phyloP scores from a whole-genome alignment of 2,329 filamentous ascomycete genomes.

The Aspergillus versicolor region DNA sequence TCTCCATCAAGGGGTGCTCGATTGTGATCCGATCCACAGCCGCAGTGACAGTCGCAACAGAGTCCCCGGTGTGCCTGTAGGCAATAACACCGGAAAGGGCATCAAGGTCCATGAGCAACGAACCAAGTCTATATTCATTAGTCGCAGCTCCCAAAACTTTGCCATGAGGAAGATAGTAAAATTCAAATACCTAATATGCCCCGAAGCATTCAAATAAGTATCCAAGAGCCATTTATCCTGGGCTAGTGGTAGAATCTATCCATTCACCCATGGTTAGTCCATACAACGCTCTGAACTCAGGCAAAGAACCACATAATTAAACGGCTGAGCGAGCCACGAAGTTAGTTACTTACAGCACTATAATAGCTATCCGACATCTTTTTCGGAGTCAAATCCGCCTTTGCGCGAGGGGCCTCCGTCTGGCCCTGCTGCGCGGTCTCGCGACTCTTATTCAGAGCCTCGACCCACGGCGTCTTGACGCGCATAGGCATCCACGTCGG shows the following conservation, averaged over 20 bases:
- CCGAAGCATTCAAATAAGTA: slow-evolving; percentile 73
- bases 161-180: neutral
- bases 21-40: slow-evolving; percentile 66
- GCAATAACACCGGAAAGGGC: slow-evolving; percentile 74
- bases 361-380: slow-evolving; percentile 72
- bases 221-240: slow-evolving; percentile 76
- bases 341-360: slow-evolving; percentile 54
- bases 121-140: slow-evolving; percentile 55
- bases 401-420: slow-evolving; percentile 26
- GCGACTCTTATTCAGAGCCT: slow-evolving; percentile 59
- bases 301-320: neutral
- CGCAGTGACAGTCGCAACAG: slow-evolving; percentile 63
- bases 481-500: slow-evolving; percentile 54
- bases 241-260: slow-evolving; percentile 62
- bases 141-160: neutral
- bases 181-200: slow-evolving; percentile 62
- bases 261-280: slow-evolving; percentile 9
- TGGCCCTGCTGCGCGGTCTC: slow-evolving; percentile 36
- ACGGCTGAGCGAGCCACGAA: neutral
- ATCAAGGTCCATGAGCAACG: slow-evolving; percentile 77
- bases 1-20: slow-evolving; percentile 70
- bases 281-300: neutral
- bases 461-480: slow-evolving; percentile 67
- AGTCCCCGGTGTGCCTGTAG: slow-evolving; percentile 68
- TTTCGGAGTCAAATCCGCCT: slow-evolving; percentile 63